Evolutionary conservation across 2,329 filamentous ascomycete genomes (phyloP).

Genomic region (Neofusicoccum sp.): DNA sequence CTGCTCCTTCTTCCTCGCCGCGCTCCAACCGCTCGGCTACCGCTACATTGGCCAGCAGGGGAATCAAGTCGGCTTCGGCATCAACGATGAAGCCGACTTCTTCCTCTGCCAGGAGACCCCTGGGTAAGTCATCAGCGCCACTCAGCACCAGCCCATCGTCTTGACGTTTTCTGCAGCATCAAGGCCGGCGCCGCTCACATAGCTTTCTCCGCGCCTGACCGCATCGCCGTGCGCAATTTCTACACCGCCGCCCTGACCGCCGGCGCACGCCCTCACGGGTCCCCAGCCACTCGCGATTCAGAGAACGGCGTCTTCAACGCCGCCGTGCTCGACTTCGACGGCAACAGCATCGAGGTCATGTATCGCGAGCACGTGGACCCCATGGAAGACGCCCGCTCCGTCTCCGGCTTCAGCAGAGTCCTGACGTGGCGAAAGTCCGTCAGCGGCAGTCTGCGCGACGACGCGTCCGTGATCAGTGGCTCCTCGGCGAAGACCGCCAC

Average conservation of each 20-base stretch:
- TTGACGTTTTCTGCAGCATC: conserved; percentile 32
- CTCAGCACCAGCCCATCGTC: background rate
- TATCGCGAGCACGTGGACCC: conserved; percentile 53
- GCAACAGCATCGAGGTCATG: conserved; percentile 81
- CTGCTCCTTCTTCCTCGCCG: conserved; percentile 79
- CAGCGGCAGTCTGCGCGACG: conserved; percentile 34
- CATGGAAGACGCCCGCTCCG: conserved; percentile 34
- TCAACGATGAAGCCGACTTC: conserved; percentile 62
- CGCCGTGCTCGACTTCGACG: conserved; percentile 74
- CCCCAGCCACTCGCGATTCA: conserved; percentile 56
- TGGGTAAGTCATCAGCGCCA: conserved; percentile 49
- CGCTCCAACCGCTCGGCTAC: conserved; percentile 77
- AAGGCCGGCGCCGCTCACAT: conserved; percentile 62
- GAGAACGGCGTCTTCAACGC: conserved; percentile 63
- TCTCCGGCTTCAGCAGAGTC: conserved; percentile 48
- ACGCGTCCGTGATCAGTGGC: conserved; percentile 23
- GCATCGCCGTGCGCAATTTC: conserved; percentile 69
- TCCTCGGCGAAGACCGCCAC: conserved; percentile 26
- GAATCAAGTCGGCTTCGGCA: conserved; percentile 63
- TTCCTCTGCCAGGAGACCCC: conserved; percentile 65
- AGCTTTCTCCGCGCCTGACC: conserved; percentile 69
- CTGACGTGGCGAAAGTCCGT: conserved; percentile 43
- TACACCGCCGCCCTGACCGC: conserved; percentile 70
- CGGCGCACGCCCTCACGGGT: conserved; percentile 60
- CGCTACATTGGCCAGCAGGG: conserved; percentile 67